Evolutionary conservation across 2,329 filamentous ascomycete genomes (phyloP).

Genomic region (Trichoderma semiorbis): DNA sequence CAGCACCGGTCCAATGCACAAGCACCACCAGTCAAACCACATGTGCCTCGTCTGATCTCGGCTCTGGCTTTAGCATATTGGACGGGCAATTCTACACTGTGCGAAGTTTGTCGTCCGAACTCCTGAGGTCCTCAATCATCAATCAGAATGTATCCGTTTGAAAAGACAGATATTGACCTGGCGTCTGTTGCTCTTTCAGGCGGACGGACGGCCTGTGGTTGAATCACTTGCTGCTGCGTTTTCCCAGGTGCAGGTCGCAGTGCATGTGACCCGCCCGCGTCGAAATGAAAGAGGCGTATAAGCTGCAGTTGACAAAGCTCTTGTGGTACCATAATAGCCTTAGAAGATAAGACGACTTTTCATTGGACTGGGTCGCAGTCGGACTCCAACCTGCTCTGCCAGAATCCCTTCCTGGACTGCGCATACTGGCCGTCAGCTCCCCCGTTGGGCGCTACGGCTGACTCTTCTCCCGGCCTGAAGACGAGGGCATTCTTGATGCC

Average conservation of each 20-base stretch:
- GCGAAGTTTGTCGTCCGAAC: background rate
- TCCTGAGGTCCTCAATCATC: background rate
- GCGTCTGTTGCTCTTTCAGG: background rate
- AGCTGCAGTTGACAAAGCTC: conserved; percentile 11
- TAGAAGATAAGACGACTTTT: background rate
- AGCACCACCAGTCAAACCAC: background rate
- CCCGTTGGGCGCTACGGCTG: conserved; percentile 4
- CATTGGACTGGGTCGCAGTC: conserved; percentile 2
- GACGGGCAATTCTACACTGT: background rate
- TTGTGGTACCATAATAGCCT: conserved; percentile 14
- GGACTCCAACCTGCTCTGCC: conserved; percentile 8
- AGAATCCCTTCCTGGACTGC: background rate
- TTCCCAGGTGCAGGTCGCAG: background rate
- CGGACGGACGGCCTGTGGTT: background rate
- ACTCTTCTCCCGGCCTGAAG: background rate
- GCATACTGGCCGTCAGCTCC: background rate
- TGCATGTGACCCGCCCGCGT: conserved; percentile 12
- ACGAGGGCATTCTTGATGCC: background rate
- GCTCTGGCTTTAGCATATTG: background rate
- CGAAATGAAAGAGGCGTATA: conserved; percentile 5
- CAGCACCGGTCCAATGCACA: background rate
- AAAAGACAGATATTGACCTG: background rate
- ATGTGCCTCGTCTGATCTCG: conserved; percentile 1
- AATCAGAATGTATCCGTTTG: no score
- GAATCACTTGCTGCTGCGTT: background rate